phyloP scores from a whole-genome alignment of 2,329 filamentous ascomycete genomes.

The Aspergillus alliaceus region DNA sequence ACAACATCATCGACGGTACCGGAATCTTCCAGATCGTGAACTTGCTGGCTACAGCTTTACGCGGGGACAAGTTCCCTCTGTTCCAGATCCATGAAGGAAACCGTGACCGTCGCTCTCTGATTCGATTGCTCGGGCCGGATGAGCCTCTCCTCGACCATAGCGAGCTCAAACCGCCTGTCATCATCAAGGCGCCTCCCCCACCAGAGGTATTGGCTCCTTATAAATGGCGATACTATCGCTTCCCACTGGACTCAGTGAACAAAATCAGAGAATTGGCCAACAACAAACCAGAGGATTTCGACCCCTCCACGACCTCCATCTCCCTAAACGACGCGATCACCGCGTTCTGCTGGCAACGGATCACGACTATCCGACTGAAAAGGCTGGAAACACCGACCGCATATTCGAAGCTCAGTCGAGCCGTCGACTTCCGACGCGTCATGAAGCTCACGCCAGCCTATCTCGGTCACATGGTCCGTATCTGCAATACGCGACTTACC shows the following conservation, averaged over 20 bases:
- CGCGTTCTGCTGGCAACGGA: slow-evolving; percentile 20
- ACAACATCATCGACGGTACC: slow-evolving; percentile 26
- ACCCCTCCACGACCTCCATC: slow-evolving; percentile 1
- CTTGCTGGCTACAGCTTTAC: slow-evolving; percentile 15
- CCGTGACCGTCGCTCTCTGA: slow-evolving; percentile 14
- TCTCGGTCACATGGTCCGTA: slow-evolving; percentile 23
- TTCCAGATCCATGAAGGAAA: slow-evolving; percentile 18
- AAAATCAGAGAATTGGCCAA: slow-evolving; percentile 6
- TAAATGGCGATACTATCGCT: slow-evolving; percentile 12
- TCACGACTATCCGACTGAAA: slow-evolving; percentile 8
- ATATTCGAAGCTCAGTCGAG: slow-evolving; percentile 15
- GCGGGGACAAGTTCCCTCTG: slow-evolving; percentile 7
- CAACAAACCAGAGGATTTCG: slow-evolving; percentile 1
- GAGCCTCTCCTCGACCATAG: slow-evolving; percentile 16
- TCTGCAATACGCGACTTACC: slow-evolving; percentile 10
- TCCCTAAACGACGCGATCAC: slow-evolving; percentile 21
- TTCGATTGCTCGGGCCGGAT: slow-evolving; percentile 11
- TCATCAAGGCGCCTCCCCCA: not conserved
- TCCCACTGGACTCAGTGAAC: slow-evolving; percentile 1
- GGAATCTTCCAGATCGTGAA: slow-evolving; percentile 20
- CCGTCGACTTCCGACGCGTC: slow-evolving; percentile 19
- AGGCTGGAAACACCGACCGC: not conserved
- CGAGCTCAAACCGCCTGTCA: slow-evolving; percentile 3
- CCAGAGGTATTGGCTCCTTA: slow-evolving; percentile 2
- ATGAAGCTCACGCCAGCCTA: slow-evolving; percentile 16